These are phyloP conservation scores for Agroathelia rolfsii DNA, from an alignment of 1,284 basidiomycete species.

Conservation along the genomic window DNA sequence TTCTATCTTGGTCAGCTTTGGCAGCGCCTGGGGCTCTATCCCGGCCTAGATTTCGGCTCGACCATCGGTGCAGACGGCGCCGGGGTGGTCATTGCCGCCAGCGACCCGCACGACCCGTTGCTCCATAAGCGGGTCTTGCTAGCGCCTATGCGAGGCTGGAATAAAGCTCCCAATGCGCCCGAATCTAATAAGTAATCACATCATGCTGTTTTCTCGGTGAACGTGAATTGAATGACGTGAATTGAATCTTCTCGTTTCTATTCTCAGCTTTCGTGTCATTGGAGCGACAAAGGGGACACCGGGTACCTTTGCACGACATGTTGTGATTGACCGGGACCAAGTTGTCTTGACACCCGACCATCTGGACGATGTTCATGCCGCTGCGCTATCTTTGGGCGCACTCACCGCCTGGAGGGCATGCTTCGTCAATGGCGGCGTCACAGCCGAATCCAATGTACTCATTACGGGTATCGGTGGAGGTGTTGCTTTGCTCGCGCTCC, in stretches of 20 bases:
- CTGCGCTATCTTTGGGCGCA: constrained; percentile 70
- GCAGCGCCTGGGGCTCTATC: constrained; percentile 66
- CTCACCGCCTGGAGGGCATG: constrained; percentile 80
- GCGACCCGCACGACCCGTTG: constrained; percentile 41
- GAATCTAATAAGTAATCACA: constrained; percentile 29
- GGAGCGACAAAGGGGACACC: constrained; percentile 35
- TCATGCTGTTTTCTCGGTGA: too few relatives aligned
- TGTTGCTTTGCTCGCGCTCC: constrained; percentile 70
- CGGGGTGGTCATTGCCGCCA: constrained; percentile 53
- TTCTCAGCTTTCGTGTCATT: constrained; percentile 55
- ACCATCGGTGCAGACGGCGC: constrained; percentile 69
- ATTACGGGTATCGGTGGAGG: constrained; percentile 80
- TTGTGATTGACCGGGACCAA: constrained; percentile 62
- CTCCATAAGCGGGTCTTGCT: constrained; percentile 66
- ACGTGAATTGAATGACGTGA: too few relatives aligned
- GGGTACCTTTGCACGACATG: constrained; percentile 74
- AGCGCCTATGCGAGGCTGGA: constrained; percentile 70
- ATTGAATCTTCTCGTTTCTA: too few relatives aligned
- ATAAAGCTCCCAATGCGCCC: constrained; percentile 46
- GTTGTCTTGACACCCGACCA: constrained; percentile 62
- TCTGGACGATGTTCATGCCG: constrained; percentile 59
- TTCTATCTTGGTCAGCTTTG: constrained; percentile 58
- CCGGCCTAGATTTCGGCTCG: constrained; percentile 48
- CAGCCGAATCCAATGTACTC: constrained; percentile 62
- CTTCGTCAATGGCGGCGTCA: constrained; percentile 57